A percentile compares a stretch with the other conserved stretches of the same genome.
phyloP scores from a whole-genome alignment of 177 flowering plant genomes.

The Telopea speciosissima region DNA sequence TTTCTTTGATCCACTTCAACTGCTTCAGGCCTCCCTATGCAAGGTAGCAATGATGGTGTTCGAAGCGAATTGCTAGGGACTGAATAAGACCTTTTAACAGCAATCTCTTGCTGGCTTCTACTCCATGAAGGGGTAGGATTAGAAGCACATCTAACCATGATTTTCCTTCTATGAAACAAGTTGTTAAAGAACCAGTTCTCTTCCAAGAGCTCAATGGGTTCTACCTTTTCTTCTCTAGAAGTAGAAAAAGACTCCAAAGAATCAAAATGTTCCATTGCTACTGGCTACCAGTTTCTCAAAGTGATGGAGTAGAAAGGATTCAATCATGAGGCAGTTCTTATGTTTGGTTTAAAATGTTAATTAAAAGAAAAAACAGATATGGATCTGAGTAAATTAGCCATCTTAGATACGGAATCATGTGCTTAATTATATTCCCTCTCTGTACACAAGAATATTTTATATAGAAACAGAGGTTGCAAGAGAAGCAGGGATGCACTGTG shows the following conservation, averaged over 20 bases:
- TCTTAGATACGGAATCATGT: conserved; percentile 18
- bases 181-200: conserved; percentile 68
- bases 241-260: conserved; percentile 16
- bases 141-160: conserved; percentile 35
- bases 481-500: conserved; percentile 6
- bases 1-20: conserved; percentile 15
- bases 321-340: conserved; percentile 10
- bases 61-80: conserved; percentile 19
- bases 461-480: conserved; percentile 3
- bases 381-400: conserved; percentile 11
- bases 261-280: conserved; percentile 22
- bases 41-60: conserved; percentile 41
- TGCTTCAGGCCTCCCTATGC: conserved; percentile 21
- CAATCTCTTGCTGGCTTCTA: conserved; percentile 12
- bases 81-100: no score
- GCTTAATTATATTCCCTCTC: conserved; percentile 1
- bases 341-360: not conserved
- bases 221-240: conserved; percentile 17
- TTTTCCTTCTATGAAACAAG: conserved; percentile 27
- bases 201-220: conserved; percentile 42
- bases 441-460: not conserved
- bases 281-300: conserved; percentile 6
- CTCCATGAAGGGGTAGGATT: conserved; percentile 37
- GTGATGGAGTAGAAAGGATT: conserved; percentile 2
- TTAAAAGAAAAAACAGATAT: not conserved